Percentiles rank a stretch among this genome's conserved stretches.
These are phyloP conservation scores for Zygoascus tannicola DNA, from an alignment of 805 yeast species.

Conservation along the genomic window DNA sequence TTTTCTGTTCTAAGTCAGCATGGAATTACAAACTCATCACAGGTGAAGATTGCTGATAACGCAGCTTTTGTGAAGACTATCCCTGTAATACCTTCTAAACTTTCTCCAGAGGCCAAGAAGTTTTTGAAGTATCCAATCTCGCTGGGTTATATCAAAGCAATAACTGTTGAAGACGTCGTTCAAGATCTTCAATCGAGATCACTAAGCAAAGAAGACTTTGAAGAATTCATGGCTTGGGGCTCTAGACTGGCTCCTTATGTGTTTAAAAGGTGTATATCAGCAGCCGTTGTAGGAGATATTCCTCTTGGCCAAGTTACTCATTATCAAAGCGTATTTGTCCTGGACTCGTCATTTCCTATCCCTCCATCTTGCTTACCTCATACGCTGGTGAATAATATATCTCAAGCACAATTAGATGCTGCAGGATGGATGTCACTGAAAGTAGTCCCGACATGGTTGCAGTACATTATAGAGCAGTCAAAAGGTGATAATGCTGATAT, in stretches of 20 bases:
- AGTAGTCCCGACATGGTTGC: conserved; percentile 17
- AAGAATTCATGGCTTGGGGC: conserved; percentile 25
- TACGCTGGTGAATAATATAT: conserved; percentile 14
- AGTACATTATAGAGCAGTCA: conserved; percentile 10
- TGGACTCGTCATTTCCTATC: conserved; percentile 23
- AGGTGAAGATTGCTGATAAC: conserved; percentile 24
- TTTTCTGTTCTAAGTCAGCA: conserved; percentile 24
- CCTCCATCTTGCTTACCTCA: conserved; percentile 28
- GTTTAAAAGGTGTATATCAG: conserved; percentile 8
- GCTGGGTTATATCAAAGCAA: conserved; percentile 18
- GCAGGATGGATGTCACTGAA: conserved; percentile 22
- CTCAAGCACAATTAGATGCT: conserved; percentile 14
- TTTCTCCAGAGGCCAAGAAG: conserved; percentile 14
- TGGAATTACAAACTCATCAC: conserved; percentile 25
- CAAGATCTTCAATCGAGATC: conserved; percentile 25
- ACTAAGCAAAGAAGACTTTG: conserved; percentile 15
- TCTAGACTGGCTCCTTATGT: conserved; percentile 7
- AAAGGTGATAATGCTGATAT: conserved; percentile 7
- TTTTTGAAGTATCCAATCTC: conserved; percentile 23
- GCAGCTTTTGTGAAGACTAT: conserved; percentile 17
- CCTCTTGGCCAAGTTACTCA: conserved; percentile 18
- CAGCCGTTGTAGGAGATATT: conserved; percentile 19
- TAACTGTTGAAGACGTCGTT: conserved; percentile 21
- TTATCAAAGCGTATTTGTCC: conserved; percentile 19
- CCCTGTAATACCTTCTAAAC: conserved; percentile 23